Conservation (phyloP, 331 rosid genomes). For the Quercus phellos region DNA sequence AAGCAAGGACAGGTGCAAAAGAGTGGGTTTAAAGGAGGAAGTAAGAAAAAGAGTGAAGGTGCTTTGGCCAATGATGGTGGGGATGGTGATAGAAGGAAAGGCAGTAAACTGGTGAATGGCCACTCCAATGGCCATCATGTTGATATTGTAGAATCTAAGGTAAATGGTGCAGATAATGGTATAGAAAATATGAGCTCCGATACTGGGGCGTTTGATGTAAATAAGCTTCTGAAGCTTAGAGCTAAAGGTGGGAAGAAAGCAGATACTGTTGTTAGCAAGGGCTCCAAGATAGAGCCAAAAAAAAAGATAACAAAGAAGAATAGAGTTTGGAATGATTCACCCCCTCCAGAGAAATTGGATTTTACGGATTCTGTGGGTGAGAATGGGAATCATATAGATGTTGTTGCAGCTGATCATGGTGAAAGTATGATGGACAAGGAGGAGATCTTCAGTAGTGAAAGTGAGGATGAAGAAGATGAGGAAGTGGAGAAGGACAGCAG, state of each 20-base stretch:
- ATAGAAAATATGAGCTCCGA: conserved; percentile 69
- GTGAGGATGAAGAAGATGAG: conserved; percentile 68
- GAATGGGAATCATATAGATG: conserved; percentile 53
- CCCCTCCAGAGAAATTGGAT: conserved; percentile 64
- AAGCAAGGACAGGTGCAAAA: conserved; percentile 65
- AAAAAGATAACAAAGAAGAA: conserved; percentile 74
- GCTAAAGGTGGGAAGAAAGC: conserved; percentile 73
- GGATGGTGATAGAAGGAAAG: conserved; percentile 41
- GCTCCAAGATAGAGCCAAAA: conserved; percentile 63
- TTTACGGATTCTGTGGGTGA: conserved; percentile 64
- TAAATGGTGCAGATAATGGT: conserved; percentile 46
- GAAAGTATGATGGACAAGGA: conserved; percentile 99
- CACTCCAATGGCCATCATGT: conserved; percentile 50
- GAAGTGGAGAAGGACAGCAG: conserved; percentile 49
- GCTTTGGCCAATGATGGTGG: conserved; percentile 45
- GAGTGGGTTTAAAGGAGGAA: conserved; percentile 53
- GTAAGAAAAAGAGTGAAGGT: conserved; percentile 51
- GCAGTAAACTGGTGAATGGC: conserved; percentile 57
- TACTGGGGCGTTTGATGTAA: conserved; percentile 91
- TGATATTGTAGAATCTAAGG: conserved; percentile 45
- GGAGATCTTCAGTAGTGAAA: conserved; percentile 81
- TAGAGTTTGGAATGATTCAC: conserved; percentile 86
- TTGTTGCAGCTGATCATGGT: conserved; percentile 76
- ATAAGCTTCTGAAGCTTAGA: conserved; percentile 86
- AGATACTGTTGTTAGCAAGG: conserved; percentile 49